Evolutionary conservation across 2,329 filamentous ascomycete genomes (phyloP), one percentile per base, ranked within the genome.

Genomic region (Ophiosphaerella herpotricha): DNA sequence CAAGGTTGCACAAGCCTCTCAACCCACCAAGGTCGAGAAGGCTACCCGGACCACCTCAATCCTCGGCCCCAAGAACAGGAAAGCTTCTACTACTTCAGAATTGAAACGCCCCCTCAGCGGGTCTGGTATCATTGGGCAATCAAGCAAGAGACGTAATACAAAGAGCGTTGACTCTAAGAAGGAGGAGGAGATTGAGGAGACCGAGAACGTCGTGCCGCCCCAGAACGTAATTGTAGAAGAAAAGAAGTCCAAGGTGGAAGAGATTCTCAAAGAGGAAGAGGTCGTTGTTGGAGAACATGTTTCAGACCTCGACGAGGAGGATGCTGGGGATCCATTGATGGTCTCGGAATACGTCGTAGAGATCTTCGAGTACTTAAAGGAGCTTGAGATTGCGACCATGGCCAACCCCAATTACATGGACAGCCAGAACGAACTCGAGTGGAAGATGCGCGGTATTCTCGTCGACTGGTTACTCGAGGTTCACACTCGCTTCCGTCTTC

Each of bases 401-500:
- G 91, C 93, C 62, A 97, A 97, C 76, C 87, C 91, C 14, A 80
- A 94, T 56, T 99, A 99, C 80, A 99, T 99, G 86, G 84, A 89
- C 43, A 90, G 93, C 75, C 94, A 99, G 72, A 89, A 90, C 58
- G 91, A 97, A 64, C 82, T 99, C 11, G 93, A 97, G 75, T 99
- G 94, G 94, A 96, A 96, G 83, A 97, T 96, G 78, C 90, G 94
- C 64, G 93, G 92, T 57, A 97, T 99, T 61, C 84, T 99, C 46
- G 86, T 97, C 60, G 94, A 99, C 78, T 99, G 94, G 94, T 83
- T 99, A 59, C 92, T 99, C 57, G 94, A 99, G 75, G 94, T 99
- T 39, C 94, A 99, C 79, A 96, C 91, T 18, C 90, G 93, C 49
- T 99, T 97, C 81, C 89, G 94, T 62, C 85, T 99, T 14, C 84